Conservation (phyloP, 75 land plant species). For the Chamaecyparis obtusa region DNA sequence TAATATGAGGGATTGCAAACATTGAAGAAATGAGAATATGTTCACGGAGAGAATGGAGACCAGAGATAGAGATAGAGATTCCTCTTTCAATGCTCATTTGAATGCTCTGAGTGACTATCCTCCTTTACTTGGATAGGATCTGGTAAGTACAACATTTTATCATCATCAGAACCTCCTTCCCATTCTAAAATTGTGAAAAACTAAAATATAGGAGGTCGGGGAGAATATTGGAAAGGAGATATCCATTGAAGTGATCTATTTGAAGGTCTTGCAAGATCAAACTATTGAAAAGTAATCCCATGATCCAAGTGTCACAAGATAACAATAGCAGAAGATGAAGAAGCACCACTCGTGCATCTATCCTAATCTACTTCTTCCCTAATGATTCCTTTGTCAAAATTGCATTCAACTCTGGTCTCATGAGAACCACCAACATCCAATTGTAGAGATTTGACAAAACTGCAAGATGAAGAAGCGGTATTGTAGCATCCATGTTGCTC, state of each 20-base stretch:
- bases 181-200: not conserved
- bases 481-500: not conserved
- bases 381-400: not conserved
- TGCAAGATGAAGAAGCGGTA: not conserved
- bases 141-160: not conserved
- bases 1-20: not conserved
- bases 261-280: not conserved
- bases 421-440: not conserved
- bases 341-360: no score
- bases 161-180: not conserved
- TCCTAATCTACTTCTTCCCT: not conserved
- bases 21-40: not conserved
- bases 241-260: not conserved
- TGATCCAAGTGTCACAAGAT: not conserved
- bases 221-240: not conserved
- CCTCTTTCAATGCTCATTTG: not conserved
- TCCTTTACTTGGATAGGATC: no score
- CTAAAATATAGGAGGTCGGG: not conserved
- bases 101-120: not conserved
- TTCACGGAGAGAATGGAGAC: not conserved
- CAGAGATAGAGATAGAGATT: not conserved
- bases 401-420: not conserved
- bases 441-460: not conserved
- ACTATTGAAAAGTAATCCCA: not conserved
- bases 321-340: not conserved